These are phyloP conservation scores for Amanita pallidorosea DNA, from an alignment of 768 basidiomycete species.

Conservation along the genomic window DNA sequence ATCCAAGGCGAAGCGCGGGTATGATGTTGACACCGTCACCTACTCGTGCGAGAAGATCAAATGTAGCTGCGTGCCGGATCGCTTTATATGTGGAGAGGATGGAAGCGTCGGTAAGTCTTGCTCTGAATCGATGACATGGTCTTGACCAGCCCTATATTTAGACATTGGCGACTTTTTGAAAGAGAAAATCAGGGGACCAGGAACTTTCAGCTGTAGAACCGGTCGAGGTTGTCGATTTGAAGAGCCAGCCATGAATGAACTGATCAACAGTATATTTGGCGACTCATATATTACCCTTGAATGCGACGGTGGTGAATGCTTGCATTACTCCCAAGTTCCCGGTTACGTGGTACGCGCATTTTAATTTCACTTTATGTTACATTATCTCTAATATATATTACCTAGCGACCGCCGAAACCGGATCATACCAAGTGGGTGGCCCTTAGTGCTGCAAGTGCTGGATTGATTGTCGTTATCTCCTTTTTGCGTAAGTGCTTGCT, in stretches of 20 bases:
- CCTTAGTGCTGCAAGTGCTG: constrained; percentile 56
- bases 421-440: constrained; percentile 42
- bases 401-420: constrained; percentile 67
- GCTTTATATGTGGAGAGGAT: constrained; percentile 93
- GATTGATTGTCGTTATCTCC: constrained; percentile 52
- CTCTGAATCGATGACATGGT: background rate
- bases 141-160: constrained; percentile 16
- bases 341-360: constrained; percentile 56
- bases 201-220: constrained; percentile 65
- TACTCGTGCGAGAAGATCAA: constrained; percentile 79
- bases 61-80: constrained; percentile 87
- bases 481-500: constrained; percentile 37
- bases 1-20: constrained; percentile 34
- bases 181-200: constrained; percentile 88
- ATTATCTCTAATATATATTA: background rate
- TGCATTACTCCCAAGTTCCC: constrained; percentile 90
- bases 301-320: constrained; percentile 86
- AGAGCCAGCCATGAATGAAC: constrained; percentile 92
- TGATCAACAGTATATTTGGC: constrained; percentile 91
- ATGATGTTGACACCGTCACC: constrained; percentile 58
- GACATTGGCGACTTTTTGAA: constrained; percentile 91
- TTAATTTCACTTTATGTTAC: background rate
- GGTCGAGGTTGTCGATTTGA: constrained; percentile 80
- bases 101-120: constrained; percentile 76
- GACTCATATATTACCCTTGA: constrained; percentile 81